Conservation (phyloP, 2,329 filamentous ascomycete genomes). For the Aspergillus jensenii region DNA sequence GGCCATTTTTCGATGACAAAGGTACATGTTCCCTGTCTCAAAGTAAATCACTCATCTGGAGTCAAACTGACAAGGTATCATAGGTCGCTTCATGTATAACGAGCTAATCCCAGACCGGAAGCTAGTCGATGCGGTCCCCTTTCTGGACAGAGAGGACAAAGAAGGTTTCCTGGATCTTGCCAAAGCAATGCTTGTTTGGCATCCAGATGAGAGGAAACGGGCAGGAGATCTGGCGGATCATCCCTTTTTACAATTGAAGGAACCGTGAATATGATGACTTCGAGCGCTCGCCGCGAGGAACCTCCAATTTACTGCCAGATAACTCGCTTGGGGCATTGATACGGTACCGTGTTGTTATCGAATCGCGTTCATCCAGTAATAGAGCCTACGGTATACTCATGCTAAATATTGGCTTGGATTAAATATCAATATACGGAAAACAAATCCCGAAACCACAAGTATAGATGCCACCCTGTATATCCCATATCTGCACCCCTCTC, state of each 20-base stretch:
- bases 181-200: slow-evolving; percentile 33
- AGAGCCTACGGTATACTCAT: no score
- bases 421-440: no score
- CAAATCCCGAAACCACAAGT: no score
- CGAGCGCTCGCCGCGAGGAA: slow-evolving; percentile 11
- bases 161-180: slow-evolving; percentile 32
- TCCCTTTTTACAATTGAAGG: slow-evolving; percentile 31
- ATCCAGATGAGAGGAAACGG: slow-evolving; percentile 26
- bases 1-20: slow-evolving; percentile 38
- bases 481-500: no score
- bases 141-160: slow-evolving; percentile 29
- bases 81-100: slow-evolving; percentile 34
- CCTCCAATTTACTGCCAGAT: no score
- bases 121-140: slow-evolving; percentile 28
- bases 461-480: no score
- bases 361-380: no score
- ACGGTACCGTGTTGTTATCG: no score
- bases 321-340: no score
- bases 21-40: slow-evolving; percentile 26
- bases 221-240: slow-evolving; percentile 30
- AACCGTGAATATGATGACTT: slow-evolving; percentile 23
- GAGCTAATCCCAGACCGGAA: slow-evolving; percentile 34
- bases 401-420: no score
- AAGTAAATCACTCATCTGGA: slow-evolving; percentile 9
- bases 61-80: slow-evolving; percentile 21